Evolutionary conservation across 2,329 filamentous ascomycete species (phyloP), one percentile per base, ranked within the genome.

Genomic region (Coniochaeta sp.): DNA sequence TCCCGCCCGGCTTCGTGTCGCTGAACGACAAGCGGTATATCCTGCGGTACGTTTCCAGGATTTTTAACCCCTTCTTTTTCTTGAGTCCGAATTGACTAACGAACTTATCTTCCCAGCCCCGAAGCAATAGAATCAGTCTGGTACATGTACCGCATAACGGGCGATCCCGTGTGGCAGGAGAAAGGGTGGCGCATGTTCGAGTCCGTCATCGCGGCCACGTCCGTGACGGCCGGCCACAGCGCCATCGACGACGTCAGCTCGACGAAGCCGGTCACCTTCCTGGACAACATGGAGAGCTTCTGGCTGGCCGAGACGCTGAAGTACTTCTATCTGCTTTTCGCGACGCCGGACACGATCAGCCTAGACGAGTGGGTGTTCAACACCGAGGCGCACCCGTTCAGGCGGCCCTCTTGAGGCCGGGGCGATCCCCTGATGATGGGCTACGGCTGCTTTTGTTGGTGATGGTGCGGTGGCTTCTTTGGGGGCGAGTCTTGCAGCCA

Each of bases 251-350:
- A 90, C 68, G 88, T 93, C 14, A 61, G 63, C 1, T 47, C 47
- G 19, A 32, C 16, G 12, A 34, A 30, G 34, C 4, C n/a, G 22
- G 12, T 19, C 19, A 56, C 24, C 34, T 38, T 54, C 32, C 12
- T 42, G 17, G 84, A 92, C 71, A 78, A 80, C 65, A 93, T 93
- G 89, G 89, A 96, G 76, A 93, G 89, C 69, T 96, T 96, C 73
- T 96, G 92, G 90, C 79, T 91, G 62, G 89, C 89, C 3, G 92
- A 96, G 79, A 96, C 91, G 44, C 77, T 96, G 66, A 97, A 96
- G 78, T 96, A 96, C 70, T 96, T 95, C 65, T 96, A 91, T 71
- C 73, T 96, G 60, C 79, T 96, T 57, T 96, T 90, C 71, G 85
- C 85, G 24, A 74, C 86, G 60, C 87, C 89, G 0, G 78, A 81